Evolutionary conservation across 2,329 filamentous ascomycete species (phyloP), one percentile per base, ranked within the genome.

Genomic region (Cladorrhinum sp.): DNA sequence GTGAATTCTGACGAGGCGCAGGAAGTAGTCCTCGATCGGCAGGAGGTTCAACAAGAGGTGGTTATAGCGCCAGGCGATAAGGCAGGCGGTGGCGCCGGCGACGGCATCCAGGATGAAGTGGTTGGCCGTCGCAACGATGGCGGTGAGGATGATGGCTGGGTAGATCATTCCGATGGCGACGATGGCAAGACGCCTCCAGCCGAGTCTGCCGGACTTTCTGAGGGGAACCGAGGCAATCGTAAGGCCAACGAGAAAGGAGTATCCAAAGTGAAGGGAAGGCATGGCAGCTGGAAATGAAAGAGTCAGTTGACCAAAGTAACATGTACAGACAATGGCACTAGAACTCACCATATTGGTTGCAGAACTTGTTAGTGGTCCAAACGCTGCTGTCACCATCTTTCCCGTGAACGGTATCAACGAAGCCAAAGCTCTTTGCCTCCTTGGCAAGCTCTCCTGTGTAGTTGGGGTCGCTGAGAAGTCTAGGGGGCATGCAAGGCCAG

Each of bases 221-320:
- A 90, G 76, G 1, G 88, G 88, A 52, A 90, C 82, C 1, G 83
- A 85, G 66, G 84, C 82, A 60, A 91, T 80, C 3, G 88, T 91
- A 12, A 91, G 74, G 7, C 88, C 88, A 69, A 91, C 86, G 68
- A 91, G 81, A 28, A 91, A 82, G 2, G 86, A 88, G 75, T 91
- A 91, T 2, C 88, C 88, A 69, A 91, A 91, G 72, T 91, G 88
- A 16, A 91, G 79, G 0, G 86, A 89, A 1, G 88, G 88, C 88
- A 91, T 91, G 7, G 88, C 88, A 58, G 86, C 85, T 86, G 51
- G 14, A 36, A 26, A 53, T 24, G 24, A 14, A 18, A 20, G 36
- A 14, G 4, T 46, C 4, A 46, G 16, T 21, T 20, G 4, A 46
- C 14, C 7, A 36, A 4, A 16, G 9, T 9, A 51, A 36, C 3